Evolutionary conservation across 176 grass and related monocot species (phyloP), one percentile per base, ranked within the genome.

Genomic region (Juncus inflexus): DNA sequence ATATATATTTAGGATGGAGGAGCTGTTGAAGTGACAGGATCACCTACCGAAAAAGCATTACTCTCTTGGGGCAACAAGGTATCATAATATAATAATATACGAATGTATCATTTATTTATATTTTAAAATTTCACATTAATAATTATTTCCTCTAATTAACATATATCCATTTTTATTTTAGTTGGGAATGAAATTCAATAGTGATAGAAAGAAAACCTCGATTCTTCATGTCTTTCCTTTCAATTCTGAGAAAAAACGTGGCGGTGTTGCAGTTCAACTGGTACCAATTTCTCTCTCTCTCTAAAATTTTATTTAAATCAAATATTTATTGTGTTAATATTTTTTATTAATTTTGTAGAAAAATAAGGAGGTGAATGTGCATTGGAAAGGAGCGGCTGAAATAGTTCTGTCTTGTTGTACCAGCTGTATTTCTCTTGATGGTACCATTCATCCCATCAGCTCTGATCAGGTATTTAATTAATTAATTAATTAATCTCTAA

Each of bases 331-430:
- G 58, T 80, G 28, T 76, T 14, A 35, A 58, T 64, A 62, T 75
- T 78, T 68, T 50, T 79, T 76, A 5, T 55, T 82, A 45, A 4
- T 51, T 69, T 75, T 77, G 75, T 74, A 97, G 87, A 67, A 66
- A 74, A 82, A 84, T 77, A 60, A 62, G 38, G 58, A 63, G 51
- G 83, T 97, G 76, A 82, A 77, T 69, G 63, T 97, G 43, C 85
- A 97, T 60, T 97, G 92, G 92, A 97, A 97, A 89, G 92, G 92
- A 64, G 92, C 92, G 76, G 92, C 87, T 61, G 92, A 97, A 76
- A 41, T 97, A 72, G 77, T 97, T 49, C 73, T 97, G 50, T 75
- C 87, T 37, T 83, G 82, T 74, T 91, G 87, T 81, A 97, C 81
- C 73, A 89, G 80, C 76, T 97, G 77, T 72, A 73, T 97, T 73